Conservation (phyloP, 2,329 filamentous ascomycete species). For the Calonectria pseudoreteaudii region DNA sequence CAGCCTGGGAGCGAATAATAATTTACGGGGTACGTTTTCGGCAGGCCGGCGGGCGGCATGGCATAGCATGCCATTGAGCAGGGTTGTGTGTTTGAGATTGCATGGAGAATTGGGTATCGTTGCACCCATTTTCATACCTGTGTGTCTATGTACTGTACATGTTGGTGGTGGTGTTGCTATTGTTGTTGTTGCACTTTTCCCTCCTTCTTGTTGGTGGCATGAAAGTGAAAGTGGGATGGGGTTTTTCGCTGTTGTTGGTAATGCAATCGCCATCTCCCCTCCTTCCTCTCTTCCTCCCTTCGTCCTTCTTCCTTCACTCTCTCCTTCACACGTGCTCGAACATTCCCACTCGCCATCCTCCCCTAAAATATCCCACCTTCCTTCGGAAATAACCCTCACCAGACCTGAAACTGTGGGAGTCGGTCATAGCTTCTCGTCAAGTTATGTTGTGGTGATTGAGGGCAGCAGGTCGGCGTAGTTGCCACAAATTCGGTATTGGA, state of each 20-base stretch:
- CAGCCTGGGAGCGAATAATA: constrained; percentile 1
- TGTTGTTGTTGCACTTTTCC: not conserved
- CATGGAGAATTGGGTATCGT: not conserved
- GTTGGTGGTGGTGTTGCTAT: not conserved
- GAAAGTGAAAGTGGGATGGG: not conserved
- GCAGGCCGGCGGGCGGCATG: not conserved
- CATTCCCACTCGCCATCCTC: not conserved
- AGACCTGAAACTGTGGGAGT: not conserved
- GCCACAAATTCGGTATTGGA: not conserved
- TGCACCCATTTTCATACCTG: not conserved
- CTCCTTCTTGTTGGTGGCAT: not conserved
- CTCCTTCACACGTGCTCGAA: not conserved
- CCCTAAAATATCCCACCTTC: not conserved
- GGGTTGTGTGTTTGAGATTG: constrained; percentile 1
- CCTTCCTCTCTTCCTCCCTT: not conserved
- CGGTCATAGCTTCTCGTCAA: not conserved
- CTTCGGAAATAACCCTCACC: not conserved
- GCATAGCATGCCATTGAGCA: not conserved
- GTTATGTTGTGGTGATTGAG: not conserved
- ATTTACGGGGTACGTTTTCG: constrained; percentile 4
- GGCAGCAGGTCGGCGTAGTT: not conserved
- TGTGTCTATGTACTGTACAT: not conserved
- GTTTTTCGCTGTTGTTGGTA: not conserved
- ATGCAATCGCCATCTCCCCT: not conserved
- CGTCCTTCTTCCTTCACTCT: not conserved